Evolutionary conservation across 208 protist genomes (phyloP), one percentile per base, ranked within the genome.

Genomic region (Acanthamoeba lenticulata): DNA sequence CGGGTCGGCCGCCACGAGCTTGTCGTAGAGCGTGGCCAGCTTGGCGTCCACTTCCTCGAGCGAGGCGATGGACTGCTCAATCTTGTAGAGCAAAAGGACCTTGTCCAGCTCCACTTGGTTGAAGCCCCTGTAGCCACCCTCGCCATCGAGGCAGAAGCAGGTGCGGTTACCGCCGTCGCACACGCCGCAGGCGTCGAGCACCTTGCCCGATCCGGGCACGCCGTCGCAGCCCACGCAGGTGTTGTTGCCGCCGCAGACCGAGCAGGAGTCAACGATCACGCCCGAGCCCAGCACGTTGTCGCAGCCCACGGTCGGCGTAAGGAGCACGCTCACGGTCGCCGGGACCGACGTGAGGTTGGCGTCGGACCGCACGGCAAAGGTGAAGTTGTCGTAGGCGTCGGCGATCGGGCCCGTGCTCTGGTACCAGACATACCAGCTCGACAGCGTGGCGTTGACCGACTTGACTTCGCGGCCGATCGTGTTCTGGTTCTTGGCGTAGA

Each of bases 151-250:
- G 29, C 81, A 90, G 81, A 90, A 57, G 81, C 81, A 90, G 24
- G 81, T 67, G 29, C 49, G 60, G 81, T 65, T 44, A 0, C 40
- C 19, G 32, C 81, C 81, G 47, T 44, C 81, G 81, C 81, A 90
- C 7, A 90, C 34, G 29, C 52, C 81, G 47, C 81, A 90, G 0
- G 24, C 47, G 49, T 90, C 81, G 1, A 65, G 0, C 1, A 90
- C 81, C 81, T 90, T 90, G 81, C 81, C 81, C 17, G 49, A 67
- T 27, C 81, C 81, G 34, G 52, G 52, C 32, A 90, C 81, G 45
- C 81, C 81, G 29, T 90, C 81, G 81, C 81, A 90, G 5, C 81
- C 81, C n/a, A 67, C 52, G 81, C 81, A 90, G 47, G 44, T 65
- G 49, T 65, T 65, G 47, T 90, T 44, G 49, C 81, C 81, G 45